phyloP scores from a whole-genome alignment of 441 rosid genomes.

The Sinapis alba region DNA sequence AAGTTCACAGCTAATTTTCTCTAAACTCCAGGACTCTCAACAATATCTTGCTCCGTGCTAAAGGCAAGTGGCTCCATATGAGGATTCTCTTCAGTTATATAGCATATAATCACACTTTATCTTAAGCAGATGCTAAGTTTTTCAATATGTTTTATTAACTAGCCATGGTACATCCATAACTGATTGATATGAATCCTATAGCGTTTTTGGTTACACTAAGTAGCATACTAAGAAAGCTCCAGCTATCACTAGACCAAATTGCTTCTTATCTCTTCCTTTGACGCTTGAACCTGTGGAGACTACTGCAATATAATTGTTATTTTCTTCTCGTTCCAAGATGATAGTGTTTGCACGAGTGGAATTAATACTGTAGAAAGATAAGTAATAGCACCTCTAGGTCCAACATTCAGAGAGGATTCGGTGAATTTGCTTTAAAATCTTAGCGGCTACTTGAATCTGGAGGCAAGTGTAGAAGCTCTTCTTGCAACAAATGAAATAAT shows the following conservation, averaged over 20 bases:
- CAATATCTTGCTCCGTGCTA: background rate
- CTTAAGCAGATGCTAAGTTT: background rate
- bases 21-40: slow-evolving; percentile 18
- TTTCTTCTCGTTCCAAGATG: background rate
- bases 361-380: background rate
- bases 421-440: slow-evolving; percentile 44
- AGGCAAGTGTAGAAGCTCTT: slow-evolving; percentile 45
- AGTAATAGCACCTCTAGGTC: slow-evolving; percentile 18
- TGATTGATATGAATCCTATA: background rate
- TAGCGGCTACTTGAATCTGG: slow-evolving; percentile 41
- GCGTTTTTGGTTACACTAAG: background rate
- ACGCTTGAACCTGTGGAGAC: slow-evolving; percentile 33
- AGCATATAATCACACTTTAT: background rate
- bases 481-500: slow-evolving; percentile 18
- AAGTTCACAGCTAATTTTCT: slow-evolving; percentile 76
- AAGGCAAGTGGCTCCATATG: slow-evolving; percentile 23
- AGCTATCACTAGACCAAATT: slow-evolving; percentile 31
- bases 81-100: background rate
- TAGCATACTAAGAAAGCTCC: slow-evolving; percentile 26
- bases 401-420: slow-evolving; percentile 17
- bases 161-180: slow-evolving; percentile 15
- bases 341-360: background rate
- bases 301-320: slow-evolving; percentile 3
- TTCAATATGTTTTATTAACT: slow-evolving; percentile 13
- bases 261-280: slow-evolving; percentile 26